Percentiles rank a stretch among this genome's conserved stretches.
Evolutionary conservation across 2,329 filamentous ascomycete species (phyloP).

Genomic region (Curvularia spicifera): DNA sequence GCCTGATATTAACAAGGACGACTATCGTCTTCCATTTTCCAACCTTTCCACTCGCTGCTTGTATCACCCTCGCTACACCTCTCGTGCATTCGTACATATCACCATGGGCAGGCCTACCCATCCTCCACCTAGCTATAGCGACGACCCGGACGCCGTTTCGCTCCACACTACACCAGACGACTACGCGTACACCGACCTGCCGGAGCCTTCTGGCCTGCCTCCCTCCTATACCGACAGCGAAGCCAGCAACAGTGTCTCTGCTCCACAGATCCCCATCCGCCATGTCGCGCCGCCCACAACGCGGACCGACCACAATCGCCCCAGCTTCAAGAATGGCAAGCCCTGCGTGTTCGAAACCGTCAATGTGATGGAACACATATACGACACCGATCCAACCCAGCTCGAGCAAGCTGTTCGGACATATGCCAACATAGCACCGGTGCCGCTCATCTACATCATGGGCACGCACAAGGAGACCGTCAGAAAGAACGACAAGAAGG

Average conservation of each 20-base stretch:
- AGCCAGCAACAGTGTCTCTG: conserved; percentile 17
- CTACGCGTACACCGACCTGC: conserved; percentile 48
- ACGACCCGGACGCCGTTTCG: conserved; percentile 49
- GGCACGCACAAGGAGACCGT: conserved; percentile 47
- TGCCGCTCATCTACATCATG: conserved; percentile 48
- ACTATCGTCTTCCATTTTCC: conserved; percentile 8
- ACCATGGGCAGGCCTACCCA: conserved; percentile 42
- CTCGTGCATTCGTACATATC: neutral
- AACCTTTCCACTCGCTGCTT: neutral
- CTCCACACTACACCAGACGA: conserved; percentile 50
- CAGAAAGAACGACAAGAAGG: conserved; percentile 45
- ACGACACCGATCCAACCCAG: conserved; percentile 42
- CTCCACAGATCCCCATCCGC: conserved; percentile 25
- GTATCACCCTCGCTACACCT: neutral
- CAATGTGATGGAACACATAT: conserved; percentile 39
- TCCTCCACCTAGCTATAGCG: conserved; percentile 36
- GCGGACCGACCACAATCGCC: conserved; percentile 38
- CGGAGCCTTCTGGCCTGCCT: conserved; percentile 40
- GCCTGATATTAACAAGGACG: conserved; percentile 14
- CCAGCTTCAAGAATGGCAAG: conserved; percentile 34
- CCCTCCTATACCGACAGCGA: conserved; percentile 49
- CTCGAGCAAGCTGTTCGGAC: conserved; percentile 39
- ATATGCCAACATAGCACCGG: conserved; percentile 38
- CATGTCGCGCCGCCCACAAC: conserved; percentile 38
- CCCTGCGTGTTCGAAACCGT: conserved; percentile 36